Conservation (phyloP, 2,329 filamentous ascomycete genomes). For the Pseudocercospora pini-densiflorae region DNA sequence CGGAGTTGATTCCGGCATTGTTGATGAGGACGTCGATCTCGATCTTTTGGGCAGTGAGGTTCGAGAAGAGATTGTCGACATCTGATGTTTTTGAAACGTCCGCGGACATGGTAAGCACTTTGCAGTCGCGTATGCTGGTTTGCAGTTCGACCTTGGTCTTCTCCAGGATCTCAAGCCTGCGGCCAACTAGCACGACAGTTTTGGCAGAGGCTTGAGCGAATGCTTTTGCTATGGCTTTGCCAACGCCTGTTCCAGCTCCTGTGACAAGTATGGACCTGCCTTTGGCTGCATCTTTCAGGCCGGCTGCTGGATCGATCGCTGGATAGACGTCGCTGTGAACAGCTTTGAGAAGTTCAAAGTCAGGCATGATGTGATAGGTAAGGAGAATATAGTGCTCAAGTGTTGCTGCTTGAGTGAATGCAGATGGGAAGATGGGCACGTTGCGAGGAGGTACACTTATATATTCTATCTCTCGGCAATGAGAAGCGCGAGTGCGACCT, state of each 20-base stretch:
- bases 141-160: background rate
- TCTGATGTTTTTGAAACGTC: background rate
- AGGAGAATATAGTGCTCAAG: background rate
- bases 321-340: background rate
- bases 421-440: no score
- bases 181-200: constrained; percentile 26
- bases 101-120: background rate
- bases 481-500: no score
- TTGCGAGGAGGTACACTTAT: no score
- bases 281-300: constrained; percentile 15
- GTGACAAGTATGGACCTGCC: constrained; percentile 45
- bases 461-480: no score
- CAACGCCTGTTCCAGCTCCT: constrained; percentile 26
- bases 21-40: constrained; percentile 38
- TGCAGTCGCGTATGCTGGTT: background rate
- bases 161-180: constrained; percentile 10
- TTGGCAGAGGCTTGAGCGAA: constrained; percentile 27
- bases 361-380: background rate
- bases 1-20: constrained; percentile 38
- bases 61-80: background rate
- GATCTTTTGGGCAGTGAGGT: background rate
- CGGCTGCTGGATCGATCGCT: background rate
- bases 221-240: constrained; percentile 25
- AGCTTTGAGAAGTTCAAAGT: background rate
- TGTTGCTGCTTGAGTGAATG: no score